These are phyloP conservation scores for Alternaria rosae DNA, from an alignment of 2,329 filamentous ascomycete genomes.

Conservation along the genomic window DNA sequence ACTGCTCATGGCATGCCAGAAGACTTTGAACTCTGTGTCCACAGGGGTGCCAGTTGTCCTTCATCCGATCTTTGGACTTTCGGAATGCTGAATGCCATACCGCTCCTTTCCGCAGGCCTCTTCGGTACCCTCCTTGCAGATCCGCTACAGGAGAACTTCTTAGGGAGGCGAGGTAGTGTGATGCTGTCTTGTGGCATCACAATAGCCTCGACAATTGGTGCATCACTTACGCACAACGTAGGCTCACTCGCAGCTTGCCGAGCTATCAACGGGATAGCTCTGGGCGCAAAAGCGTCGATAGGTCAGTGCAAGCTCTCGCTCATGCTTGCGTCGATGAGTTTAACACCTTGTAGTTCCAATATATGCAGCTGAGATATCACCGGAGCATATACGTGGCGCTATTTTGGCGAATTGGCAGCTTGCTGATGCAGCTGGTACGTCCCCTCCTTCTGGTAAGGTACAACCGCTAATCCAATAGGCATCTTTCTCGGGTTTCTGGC, in stretches of 20 bases:
- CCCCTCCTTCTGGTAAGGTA: no score
- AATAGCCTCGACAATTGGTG: conserved; percentile 30
- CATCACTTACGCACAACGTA: conserved; percentile 25
- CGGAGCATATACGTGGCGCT: conserved; percentile 30
- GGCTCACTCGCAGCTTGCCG: conserved; percentile 26
- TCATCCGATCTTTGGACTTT: conserved; percentile 25
- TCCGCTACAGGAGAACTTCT: conserved; percentile 29
- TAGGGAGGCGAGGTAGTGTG: conserved; percentile 28
- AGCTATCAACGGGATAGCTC: conserved; percentile 28
- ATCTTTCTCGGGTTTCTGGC: conserved; percentile 29
- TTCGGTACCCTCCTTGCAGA: conserved; percentile 30
- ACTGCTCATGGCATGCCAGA: conserved; percentile 28
- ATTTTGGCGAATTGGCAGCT: conserved; percentile 34
- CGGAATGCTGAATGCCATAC: conserved; percentile 32
- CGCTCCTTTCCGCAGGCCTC: conserved; percentile 26
- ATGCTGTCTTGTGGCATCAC: conserved; percentile 28
- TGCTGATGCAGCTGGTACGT: conserved; percentile 27
- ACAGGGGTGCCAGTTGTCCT: conserved; percentile 4
- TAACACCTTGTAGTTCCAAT: conserved; percentile 21
- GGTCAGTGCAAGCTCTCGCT: conserved; percentile 3
- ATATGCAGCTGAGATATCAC: conserved; percentile 30
- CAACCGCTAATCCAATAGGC: neutral
- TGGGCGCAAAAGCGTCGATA: conserved; percentile 32
- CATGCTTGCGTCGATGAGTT: neutral
- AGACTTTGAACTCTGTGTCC: conserved; percentile 19